Base-by-base conservation (phyloP, 2,329 filamentous ascomycete genomes). In the Ilyonectria mors-panacis region DNA sequence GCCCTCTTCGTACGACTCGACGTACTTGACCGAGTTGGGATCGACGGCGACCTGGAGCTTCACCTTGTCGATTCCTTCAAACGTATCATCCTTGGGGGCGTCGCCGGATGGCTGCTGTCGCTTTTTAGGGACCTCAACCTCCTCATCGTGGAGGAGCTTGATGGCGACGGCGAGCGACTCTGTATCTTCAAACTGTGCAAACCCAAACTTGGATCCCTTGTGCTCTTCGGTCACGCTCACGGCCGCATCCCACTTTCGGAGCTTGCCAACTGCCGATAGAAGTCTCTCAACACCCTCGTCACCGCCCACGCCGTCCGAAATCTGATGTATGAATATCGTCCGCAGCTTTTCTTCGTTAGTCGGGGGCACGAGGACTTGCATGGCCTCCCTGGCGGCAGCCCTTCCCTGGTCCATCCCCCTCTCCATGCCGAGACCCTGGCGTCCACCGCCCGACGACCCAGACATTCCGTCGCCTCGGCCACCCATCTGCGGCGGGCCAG, bases 181-280 rank as follows among this genome's bases (percentile, higher is more conserved):
- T 26, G 92, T 90, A 79, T 98, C 95, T 70, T 97, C 95, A 80
- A 93, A 99, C 81, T 98, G 93, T 66, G 95, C 96, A 82, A 99
- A 98, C 15, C 95, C 96, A 84, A 98, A 98, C 70, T 91, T 92
- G 81, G 92, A 91, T 63, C 91, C 91, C 82, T 95, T 96, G 71
- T 93, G 90, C 71, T 94, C 91, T n/a, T 84, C 78, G 17, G 84
- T 77, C 37, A 85, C 82, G 17, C 85, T 86, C 55, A 88, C 89
- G 37, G 91, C 92, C 67, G 94, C 86, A 70, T 95, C 94, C 94
- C 95, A 99, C 75, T 94, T 91, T 70, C 93, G 90, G 69, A 99
- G 82, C 77, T 87, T 91, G 45, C 95, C 95, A 0, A 93, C 92
- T n/a, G 91, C 88, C 51, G 88, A 84, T 48, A 99, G 83, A 42